Percentiles rank a stretch among this genome's conserved stretches.
Evolutionary conservation across 2,329 filamentous ascomycete genomes (phyloP).

Genomic region (Pseudogymnoascus sp.): DNA sequence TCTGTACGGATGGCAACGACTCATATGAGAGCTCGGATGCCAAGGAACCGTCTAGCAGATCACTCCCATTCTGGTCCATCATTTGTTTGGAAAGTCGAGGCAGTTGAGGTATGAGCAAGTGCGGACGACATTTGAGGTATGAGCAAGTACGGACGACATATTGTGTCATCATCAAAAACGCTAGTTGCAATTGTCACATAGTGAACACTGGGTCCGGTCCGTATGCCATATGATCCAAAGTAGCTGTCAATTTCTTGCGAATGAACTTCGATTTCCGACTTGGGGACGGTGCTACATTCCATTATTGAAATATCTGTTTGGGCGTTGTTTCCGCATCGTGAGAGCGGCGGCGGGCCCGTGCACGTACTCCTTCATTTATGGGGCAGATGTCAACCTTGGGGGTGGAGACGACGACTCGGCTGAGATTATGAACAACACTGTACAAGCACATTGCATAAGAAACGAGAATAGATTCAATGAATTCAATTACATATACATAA

Average conservation of each 20-base stretch:
- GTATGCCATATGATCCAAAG: background rate
- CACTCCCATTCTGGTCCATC: constrained; percentile 9
- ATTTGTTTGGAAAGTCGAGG: constrained; percentile 2
- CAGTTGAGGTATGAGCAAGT: constrained; percentile 8
- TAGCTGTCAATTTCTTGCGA: background rate
- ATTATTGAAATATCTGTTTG: background rate
- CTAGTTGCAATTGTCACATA: constrained; percentile 1
- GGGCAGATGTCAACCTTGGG: background rate
- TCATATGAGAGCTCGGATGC: constrained; percentile 9
- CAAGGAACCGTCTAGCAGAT: constrained; percentile 6
- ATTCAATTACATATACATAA: background rate
- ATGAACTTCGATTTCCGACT: background rate
- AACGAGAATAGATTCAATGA: background rate
- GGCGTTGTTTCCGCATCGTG: background rate
- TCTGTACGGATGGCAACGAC: constrained; percentile 11
- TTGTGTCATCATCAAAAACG: constrained; percentile 1
- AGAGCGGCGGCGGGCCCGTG: background rate
- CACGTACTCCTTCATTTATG: background rate
- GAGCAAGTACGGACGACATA: background rate
- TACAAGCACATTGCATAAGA: background rate
- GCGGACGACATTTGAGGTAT: background rate
- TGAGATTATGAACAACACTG: background rate
- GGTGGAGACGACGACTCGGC: background rate
- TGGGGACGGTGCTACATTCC: background rate
- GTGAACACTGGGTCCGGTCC: background rate